phyloP scores from a whole-genome alignment of 2,329 filamentous ascomycete species.

The Pestalotiopsis sp. region DNA sequence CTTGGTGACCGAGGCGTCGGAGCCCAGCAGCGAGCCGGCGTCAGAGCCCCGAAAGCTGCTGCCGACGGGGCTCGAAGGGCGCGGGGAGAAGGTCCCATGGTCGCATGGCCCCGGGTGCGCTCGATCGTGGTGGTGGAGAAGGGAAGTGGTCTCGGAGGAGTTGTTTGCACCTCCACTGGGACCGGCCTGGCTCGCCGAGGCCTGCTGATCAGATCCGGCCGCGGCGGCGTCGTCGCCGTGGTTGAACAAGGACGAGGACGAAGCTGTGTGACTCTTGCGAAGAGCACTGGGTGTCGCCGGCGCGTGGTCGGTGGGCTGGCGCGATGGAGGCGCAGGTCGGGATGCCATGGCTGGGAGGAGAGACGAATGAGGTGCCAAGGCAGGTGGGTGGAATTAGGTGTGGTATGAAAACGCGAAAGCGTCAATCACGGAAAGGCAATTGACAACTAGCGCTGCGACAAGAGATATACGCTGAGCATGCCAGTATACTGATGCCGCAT shows the following conservation, averaged over 20 bases:
- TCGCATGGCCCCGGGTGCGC: conserved; percentile 58
- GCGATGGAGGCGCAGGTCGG: conserved; percentile 13
- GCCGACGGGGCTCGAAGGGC: conserved; percentile 53
- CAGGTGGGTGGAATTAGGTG: too few relatives aligned
- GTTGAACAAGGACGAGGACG: conserved; percentile 23
- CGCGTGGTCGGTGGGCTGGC: conserved; percentile 23
- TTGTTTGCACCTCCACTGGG: conserved; percentile 17
- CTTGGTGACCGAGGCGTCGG: conserved; percentile 40
- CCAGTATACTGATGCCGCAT: background rate
- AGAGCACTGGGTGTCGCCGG: conserved; percentile 33
- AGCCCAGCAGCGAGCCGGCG: conserved; percentile 32
- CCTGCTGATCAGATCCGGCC: background rate
- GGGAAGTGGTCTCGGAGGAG: conserved; percentile 47
- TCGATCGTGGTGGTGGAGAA: conserved; percentile 41
- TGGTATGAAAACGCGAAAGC: too few relatives aligned
- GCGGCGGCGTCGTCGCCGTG: conserved; percentile 15
- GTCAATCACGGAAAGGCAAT: background rate
- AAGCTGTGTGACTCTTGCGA: conserved; percentile 32
- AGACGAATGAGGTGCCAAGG: too few relatives aligned
- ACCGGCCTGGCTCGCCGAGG: conserved; percentile 12
- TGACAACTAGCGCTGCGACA: background rate
- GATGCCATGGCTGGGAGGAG: background rate
- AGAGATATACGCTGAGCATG: background rate
- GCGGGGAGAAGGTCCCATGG: conserved; percentile 79
- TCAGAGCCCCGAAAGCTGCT: conserved; percentile 33